These are phyloP conservation scores for Puccinia triticina DNA, from an alignment of 1,284 basidiomycete species.

Conservation along the genomic window DNA sequence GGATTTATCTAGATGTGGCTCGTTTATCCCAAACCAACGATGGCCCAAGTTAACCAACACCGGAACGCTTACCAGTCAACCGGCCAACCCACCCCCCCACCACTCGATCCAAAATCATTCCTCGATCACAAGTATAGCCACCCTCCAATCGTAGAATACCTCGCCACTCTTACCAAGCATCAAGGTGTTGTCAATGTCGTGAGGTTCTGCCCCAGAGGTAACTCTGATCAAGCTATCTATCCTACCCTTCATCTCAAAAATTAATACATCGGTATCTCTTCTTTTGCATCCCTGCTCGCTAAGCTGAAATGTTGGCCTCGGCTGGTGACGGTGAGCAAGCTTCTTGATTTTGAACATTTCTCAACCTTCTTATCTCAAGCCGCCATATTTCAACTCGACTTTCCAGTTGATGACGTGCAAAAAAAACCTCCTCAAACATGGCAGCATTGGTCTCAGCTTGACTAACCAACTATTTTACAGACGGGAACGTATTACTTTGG, in stretches of 20 bases:
- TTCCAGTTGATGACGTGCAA: too few relatives aligned
- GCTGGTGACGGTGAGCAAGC: conserved; percentile 80
- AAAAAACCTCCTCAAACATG: not conserved
- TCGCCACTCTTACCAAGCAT: conserved; percentile 89
- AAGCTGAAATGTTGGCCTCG: conserved; percentile 68
- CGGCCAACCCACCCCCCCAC: conserved; percentile 6
- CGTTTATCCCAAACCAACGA: conserved; percentile 84
- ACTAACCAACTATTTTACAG: conserved; percentile 62
- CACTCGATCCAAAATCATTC: conserved; percentile 24
- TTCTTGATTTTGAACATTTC: not conserved
- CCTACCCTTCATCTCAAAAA: not conserved
- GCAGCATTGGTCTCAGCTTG: not conserved
- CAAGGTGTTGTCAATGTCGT: conserved; percentile 96
- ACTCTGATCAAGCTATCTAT: conserved; percentile 56
- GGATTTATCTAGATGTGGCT: conserved; percentile 74
- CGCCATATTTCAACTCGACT: not conserved
- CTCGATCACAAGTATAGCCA: conserved; percentile 31
- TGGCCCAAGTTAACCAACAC: conserved; percentile 58
- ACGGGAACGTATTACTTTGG: conserved; percentile 67
- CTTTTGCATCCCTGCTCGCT: not conserved
- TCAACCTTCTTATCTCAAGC: not conserved
- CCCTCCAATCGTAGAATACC: conserved; percentile 73
- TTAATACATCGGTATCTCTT: not conserved
- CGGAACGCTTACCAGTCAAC: conserved; percentile 26
- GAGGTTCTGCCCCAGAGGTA: conserved; percentile 89